Percentiles rank a stretch among this genome's conserved stretches.
phyloP scores from a whole-genome alignment of 2,329 filamentous ascomycete genomes.

The Didymella segeticola region DNA sequence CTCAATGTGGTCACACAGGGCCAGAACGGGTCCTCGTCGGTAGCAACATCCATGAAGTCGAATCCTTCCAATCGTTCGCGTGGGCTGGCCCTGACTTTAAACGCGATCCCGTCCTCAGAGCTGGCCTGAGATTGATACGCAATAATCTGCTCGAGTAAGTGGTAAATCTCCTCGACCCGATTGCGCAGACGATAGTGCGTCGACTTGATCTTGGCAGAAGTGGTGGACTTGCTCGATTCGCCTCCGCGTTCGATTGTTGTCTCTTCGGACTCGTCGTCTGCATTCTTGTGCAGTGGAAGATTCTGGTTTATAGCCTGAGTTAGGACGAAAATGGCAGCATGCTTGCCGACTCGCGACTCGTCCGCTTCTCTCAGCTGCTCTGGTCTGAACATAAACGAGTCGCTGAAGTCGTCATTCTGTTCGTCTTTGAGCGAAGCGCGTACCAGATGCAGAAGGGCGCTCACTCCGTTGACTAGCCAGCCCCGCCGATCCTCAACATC shows the following conservation, averaged over 20 bases:
- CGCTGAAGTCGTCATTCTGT: neutral
- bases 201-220: no score
- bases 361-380: neutral
- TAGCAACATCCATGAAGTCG: neutral
- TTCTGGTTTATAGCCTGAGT: no score
- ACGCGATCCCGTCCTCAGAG: neutral
- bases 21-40: neutral
- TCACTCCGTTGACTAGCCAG: conserved; percentile 49
- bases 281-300: no score
- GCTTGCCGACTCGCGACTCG: no score
- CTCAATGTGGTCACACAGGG: neutral
- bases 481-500: conserved; percentile 36
- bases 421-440: neutral
- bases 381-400: neutral
- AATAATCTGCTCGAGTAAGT: neutral
- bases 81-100: neutral
- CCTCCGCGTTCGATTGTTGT: no score
- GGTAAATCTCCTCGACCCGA: no score
- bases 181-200: no score
- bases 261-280: no score
- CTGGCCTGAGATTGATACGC: neutral
- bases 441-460: conserved; percentile 48
- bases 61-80: conserved; percentile 1
- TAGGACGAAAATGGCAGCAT: no score
- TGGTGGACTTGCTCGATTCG: no score